Evolutionary conservation across 2,329 filamentous ascomycete species (phyloP).

Genomic region (Pseudocercospora crystallina): DNA sequence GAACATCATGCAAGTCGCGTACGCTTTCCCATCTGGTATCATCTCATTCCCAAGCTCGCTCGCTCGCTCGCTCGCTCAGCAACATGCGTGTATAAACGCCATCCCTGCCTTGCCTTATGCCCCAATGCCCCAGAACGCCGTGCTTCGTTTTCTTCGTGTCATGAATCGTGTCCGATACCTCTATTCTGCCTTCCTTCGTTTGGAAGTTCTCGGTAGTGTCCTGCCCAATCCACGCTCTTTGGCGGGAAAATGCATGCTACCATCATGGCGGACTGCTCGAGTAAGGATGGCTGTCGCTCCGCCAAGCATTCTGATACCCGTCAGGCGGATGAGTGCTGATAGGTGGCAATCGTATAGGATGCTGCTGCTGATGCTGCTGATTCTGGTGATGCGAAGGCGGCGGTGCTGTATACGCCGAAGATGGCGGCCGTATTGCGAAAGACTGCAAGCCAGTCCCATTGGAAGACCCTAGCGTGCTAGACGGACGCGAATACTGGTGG

Average conservation of each 20-base stretch:
- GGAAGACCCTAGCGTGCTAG: conserved; percentile 9
- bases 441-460: conserved; percentile 3
- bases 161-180: too few relatives aligned
- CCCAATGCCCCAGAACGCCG: too few relatives aligned
- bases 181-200: too few relatives aligned
- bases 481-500: conserved; percentile 9
- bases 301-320: conserved; percentile 12
- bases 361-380: conserved; percentile 3
- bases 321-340: conserved; percentile 10
- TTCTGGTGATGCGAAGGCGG: neutral
- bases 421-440: conserved; percentile 14
- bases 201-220: too few relatives aligned
- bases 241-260: neutral
- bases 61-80: too few relatives aligned
- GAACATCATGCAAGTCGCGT: too few relatives aligned
- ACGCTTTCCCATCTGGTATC: too few relatives aligned
- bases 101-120: too few relatives aligned
- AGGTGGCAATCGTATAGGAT: conserved; percentile 11
- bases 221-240: too few relatives aligned
- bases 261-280: conserved; percentile 16
- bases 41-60: too few relatives aligned
- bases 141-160: too few relatives aligned
- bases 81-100: too few relatives aligned
- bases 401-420: conserved; percentile 4
- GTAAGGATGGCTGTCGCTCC: conserved; percentile 13